phyloP scores from a whole-genome alignment of 208 protist species.

The Crithidia expoeki region DNA sequence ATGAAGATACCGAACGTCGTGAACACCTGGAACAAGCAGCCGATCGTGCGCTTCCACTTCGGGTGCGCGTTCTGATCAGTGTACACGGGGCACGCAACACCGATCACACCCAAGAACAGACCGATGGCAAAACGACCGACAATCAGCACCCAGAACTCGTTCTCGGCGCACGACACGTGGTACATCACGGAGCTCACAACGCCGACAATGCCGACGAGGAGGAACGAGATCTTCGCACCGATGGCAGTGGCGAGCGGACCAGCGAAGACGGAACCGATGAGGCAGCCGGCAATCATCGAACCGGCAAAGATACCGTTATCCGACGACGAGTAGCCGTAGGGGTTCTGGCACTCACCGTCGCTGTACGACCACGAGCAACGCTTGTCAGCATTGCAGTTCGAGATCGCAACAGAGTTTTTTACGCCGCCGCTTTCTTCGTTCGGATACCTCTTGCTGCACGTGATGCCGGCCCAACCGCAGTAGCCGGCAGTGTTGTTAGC shows the following conservation, averaged over 20 bases:
- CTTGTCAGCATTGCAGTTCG: slow-evolving; percentile 29
- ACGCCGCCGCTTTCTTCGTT: slow-evolving; percentile 4
- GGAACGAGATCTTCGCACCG: slow-evolving; percentile 64
- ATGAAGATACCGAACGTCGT: slow-evolving; percentile 85
- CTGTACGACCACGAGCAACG: slow-evolving; percentile 64
- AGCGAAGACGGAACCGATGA: slow-evolving; percentile 82
- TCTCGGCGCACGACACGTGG: slow-evolving; percentile 48
- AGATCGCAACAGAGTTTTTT: not conserved
- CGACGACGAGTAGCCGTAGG: slow-evolving; percentile 50
- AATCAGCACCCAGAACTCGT: slow-evolving; percentile 76
- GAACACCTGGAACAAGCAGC: slow-evolving; percentile 86
- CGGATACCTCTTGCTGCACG: slow-evolving; percentile 36
- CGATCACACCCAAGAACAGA: slow-evolving; percentile 61
- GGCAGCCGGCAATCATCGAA: slow-evolving; percentile 80
- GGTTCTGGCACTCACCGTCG: slow-evolving; percentile 53
- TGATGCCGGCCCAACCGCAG: slow-evolving; percentile 49
- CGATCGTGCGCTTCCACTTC: slow-evolving; percentile 56
- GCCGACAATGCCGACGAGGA: slow-evolving; percentile 54
- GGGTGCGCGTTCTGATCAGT: slow-evolving; percentile 68
- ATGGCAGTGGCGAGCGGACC: slow-evolving; percentile 44
- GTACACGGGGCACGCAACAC: slow-evolving; percentile 77
- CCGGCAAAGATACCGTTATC: slow-evolving; percentile 82
- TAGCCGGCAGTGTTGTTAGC: not conserved
- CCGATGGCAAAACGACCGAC: slow-evolving; percentile 78
- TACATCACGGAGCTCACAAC: slow-evolving; percentile 62